phyloP scores from a whole-genome alignment of 2,329 filamentous ascomycete genomes.

The Ophiosphaerella korrae region DNA sequence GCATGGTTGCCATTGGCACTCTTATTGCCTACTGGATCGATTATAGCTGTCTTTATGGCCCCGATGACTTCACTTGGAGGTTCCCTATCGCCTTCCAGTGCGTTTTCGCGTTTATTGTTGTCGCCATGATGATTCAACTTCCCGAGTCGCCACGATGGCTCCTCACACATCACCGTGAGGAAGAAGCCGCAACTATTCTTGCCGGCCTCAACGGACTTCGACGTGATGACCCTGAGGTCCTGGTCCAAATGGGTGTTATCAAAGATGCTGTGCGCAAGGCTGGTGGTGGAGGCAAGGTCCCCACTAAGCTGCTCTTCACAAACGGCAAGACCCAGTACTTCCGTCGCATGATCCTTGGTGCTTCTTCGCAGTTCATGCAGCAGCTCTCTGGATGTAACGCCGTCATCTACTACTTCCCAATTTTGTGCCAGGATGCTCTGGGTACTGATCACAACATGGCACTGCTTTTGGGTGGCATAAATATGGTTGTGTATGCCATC shows the following conservation, averaged over 20 bases:
- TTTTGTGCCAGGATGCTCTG: conserved; percentile 58
- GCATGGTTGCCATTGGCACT: conserved; percentile 56
- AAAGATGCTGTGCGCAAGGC: conserved; percentile 56
- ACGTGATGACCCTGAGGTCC: conserved; percentile 60
- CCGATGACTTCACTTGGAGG: conserved; percentile 49
- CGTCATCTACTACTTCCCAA: conserved; percentile 53
- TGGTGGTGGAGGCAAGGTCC: conserved; percentile 42
- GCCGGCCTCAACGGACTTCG: conserved; percentile 54
- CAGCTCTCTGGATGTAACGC: conserved; percentile 53
- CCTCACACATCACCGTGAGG: conserved; percentile 44
- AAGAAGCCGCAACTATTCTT: conserved; percentile 56
- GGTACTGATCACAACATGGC: conserved; percentile 51
- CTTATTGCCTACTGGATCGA: conserved; percentile 59
- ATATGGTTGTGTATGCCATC: conserved; percentile 61
- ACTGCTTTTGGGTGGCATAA: conserved; percentile 55
- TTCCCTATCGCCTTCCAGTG: conserved; percentile 60
- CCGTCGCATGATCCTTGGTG: conserved; percentile 64
- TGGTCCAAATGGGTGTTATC: conserved; percentile 65
- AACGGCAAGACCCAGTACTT: conserved; percentile 68
- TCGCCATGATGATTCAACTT: conserved; percentile 43
- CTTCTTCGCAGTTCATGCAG: conserved; percentile 66
- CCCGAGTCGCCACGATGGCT: conserved; percentile 42
- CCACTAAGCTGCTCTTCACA: conserved; percentile 58
- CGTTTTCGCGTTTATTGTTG: conserved; percentile 49
- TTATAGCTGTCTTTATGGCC: conserved; percentile 48